Conservation (phyloP, 139 green algal genomes). For the Chlamydomonas incerta region DNA sequence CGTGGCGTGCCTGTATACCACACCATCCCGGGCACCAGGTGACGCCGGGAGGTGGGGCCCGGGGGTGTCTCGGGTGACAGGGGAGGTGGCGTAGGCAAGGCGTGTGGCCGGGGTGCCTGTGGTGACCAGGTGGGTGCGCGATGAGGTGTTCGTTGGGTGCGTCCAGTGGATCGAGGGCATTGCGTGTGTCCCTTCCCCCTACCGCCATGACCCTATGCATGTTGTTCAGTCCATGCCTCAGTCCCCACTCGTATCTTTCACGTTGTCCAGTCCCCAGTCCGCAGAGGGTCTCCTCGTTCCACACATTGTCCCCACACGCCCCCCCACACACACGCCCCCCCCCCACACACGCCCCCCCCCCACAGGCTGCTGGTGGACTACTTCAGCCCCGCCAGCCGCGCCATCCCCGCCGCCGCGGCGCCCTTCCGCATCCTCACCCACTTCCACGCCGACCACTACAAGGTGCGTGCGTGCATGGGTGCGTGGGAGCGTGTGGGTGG, state of each 20-base stretch:
- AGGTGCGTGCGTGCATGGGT: conserved; percentile 4
- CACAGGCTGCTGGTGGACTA: conserved; percentile 80
- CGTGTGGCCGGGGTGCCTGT: neutral
- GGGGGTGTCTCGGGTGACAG: too few species aligned
- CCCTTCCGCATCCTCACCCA: conserved; percentile 87
- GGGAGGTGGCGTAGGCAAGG: too few species aligned
- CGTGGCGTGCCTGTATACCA: conserved; percentile 66
- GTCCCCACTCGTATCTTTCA: too few species aligned
- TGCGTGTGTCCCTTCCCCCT: neutral
- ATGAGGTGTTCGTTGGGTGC: neutral
- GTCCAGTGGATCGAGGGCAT: neutral
- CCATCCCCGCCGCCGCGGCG: conserved; percentile 1
- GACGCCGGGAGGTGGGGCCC: neutral
- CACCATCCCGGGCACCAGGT: conserved; percentile 69
- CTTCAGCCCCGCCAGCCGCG: conserved; percentile 62
- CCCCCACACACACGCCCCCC: neutral
- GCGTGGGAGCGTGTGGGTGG: neutral
- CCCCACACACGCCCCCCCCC: neutral
- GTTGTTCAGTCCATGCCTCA: too few species aligned
- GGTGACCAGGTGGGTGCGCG: conserved; percentile 44
- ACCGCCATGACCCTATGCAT: too few species aligned
- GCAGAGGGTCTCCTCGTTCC: too few species aligned
- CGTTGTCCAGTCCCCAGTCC: too few species aligned
- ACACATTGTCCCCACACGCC: neutral
- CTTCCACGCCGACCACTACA: conserved; percentile 93